Conservation (phyloP, 495 filamentous ascomycete genomes). For the Penicillium paradoxum region DNA sequence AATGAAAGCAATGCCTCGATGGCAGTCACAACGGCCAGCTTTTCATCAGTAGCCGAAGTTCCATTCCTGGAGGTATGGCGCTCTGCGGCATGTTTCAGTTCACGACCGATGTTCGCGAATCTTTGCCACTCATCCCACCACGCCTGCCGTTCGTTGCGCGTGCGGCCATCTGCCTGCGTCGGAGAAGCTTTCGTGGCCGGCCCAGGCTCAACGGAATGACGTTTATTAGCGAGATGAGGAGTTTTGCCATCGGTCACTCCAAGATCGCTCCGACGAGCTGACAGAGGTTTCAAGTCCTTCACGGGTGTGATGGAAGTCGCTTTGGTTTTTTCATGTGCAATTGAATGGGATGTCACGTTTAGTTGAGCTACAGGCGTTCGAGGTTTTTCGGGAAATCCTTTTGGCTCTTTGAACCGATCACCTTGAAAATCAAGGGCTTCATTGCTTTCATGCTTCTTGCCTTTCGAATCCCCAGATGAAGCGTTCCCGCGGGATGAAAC, state of each 20-base stretch:
- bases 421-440: constrained; percentile 8
- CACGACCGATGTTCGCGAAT: constrained; percentile 38
- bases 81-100: constrained; percentile 47
- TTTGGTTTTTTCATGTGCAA: constrained; percentile 27
- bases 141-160: constrained; percentile 33
- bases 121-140: constrained; percentile 46
- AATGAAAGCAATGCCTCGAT: constrained; percentile 48
- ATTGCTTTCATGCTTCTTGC: constrained; percentile 17
- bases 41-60: constrained; percentile 31
- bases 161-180: constrained; percentile 24
- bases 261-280: constrained; percentile 24
- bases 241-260: constrained; percentile 28
- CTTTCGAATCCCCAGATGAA: constrained; percentile 12
- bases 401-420: constrained; percentile 21
- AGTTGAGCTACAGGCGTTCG: constrained; percentile 18
- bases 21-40: constrained; percentile 39
- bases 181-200: constrained; percentile 24
- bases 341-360: constrained; percentile 4
- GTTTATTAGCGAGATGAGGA: constrained; percentile 24
- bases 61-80: constrained; percentile 30
- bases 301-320: constrained; percentile 22
- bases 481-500: background rate
- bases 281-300: constrained; percentile 28
- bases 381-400: constrained; percentile 22
- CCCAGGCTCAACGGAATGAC: constrained; percentile 23